Evolutionary conservation across 306 rosid genomes (phyloP).

Genomic region (Cyamopsis tetragonoloba): DNA sequence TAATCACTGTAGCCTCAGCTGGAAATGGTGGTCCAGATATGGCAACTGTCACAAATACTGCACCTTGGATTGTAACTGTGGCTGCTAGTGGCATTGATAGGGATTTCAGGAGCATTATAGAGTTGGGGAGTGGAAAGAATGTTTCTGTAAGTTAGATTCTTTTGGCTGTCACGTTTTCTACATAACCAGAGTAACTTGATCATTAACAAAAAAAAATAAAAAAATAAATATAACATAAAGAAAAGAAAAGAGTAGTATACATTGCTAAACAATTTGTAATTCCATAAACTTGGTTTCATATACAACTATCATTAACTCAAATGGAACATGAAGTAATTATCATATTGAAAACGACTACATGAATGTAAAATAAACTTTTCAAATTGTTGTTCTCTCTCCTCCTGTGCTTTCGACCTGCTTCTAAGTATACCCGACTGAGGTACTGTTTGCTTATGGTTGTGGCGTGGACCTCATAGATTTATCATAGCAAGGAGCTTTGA

Average conservation of each 20-base stretch:
- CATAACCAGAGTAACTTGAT: background rate
- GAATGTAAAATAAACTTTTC: background rate
- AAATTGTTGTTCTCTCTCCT: background rate
- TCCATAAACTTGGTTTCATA: background rate
- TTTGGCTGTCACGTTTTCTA: background rate
- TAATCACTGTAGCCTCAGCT: conserved; percentile 70
- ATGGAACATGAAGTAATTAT: background rate
- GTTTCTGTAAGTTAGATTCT: conserved; percentile 48
- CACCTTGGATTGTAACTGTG: conserved; percentile 92
- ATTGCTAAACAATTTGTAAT: background rate
- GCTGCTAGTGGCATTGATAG: conserved; percentile 86
- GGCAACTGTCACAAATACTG: conserved; percentile 51
- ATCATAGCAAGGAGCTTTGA: no score
- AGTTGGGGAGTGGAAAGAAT: conserved; percentile 64
- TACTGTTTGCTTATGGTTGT: no score
- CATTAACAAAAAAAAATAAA: no score
- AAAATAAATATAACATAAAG: no score
- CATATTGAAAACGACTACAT: background rate
- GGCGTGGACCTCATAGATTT: no score
- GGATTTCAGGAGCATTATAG: conserved; percentile 49
- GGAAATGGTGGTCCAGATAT: conserved; percentile 73
- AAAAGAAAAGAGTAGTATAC: background rate
- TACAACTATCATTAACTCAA: background rate
- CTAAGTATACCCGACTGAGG: no score
- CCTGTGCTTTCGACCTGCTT: no score